Evolutionary conservation across 805 yeast species (phyloP).

Genomic region (Ogataea corticis): DNA sequence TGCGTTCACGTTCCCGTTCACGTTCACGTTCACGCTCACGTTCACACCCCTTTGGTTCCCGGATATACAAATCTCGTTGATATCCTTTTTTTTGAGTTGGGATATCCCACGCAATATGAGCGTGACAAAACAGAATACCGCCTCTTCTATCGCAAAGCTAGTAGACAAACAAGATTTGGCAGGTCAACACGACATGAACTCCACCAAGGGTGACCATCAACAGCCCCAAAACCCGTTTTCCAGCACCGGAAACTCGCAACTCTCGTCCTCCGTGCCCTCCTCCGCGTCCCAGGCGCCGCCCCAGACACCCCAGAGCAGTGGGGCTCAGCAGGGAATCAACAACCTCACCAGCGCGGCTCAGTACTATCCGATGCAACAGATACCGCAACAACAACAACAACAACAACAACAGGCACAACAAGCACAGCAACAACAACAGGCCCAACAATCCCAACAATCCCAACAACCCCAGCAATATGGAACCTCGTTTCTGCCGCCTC

Average conservation of each 20-base stretch:
- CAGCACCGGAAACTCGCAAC: slow-evolving; percentile 1
- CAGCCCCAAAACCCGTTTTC: slow-evolving; percentile 10
- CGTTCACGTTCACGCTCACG: too few relatives aligned
- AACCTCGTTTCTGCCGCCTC: slow-evolving; percentile 28
- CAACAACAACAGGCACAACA: slow-evolving; percentile 11
- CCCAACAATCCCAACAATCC: slow-evolving; percentile 11
- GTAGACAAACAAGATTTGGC: slow-evolving; percentile 7
- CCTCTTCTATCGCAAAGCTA: slow-evolving; percentile 15
- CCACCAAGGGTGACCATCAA: slow-evolving; percentile 6
- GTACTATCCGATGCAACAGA: slow-evolving; percentile 19
- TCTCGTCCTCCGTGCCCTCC: slow-evolving; percentile 8
- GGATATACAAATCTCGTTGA: too few relatives aligned
- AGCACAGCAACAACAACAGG: slow-evolving; percentile 21
- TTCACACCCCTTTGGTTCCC: too few relatives aligned
- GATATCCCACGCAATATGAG: slow-evolving; percentile 4
- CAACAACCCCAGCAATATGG: slow-evolving; percentile 24
- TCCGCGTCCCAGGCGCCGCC: slow-evolving; percentile 9
- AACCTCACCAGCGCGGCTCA: slow-evolving; percentile 17
- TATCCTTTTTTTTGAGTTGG: too few relatives aligned
- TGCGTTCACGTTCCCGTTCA: too few relatives aligned
- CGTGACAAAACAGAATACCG: slow-evolving; percentile 13
- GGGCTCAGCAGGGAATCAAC: slow-evolving; percentile 16
- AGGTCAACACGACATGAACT: background rate
- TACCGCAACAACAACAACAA: slow-evolving; percentile 4
- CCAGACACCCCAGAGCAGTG: slow-evolving; percentile 13